These are phyloP conservation scores for Dactylonectria macrodidyma DNA, from an alignment of 2,329 filamentous ascomycete species.

Conservation along the genomic window DNA sequence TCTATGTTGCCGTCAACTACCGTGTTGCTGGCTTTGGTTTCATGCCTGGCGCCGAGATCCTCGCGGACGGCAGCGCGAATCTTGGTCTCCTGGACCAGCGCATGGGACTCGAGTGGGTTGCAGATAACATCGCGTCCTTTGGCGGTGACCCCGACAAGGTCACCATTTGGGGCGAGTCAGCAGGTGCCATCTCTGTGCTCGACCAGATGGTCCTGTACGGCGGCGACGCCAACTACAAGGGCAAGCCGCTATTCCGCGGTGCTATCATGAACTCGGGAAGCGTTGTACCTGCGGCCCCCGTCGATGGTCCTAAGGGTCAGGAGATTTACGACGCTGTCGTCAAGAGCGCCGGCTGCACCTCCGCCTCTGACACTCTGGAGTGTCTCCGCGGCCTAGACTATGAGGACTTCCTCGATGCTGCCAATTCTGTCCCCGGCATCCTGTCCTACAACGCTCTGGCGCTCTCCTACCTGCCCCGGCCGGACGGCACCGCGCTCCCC, in stretches of 20 bases:
- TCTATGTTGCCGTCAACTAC: conserved; percentile 86
- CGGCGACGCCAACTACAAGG: conserved; percentile 82
- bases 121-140: conserved; percentile 83
- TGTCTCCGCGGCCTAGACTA: conserved; percentile 77
- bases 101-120: conserved; percentile 81
- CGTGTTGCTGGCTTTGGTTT: conserved; percentile 83
- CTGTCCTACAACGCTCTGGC: conserved; percentile 78
- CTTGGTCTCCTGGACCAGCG: conserved; percentile 81
- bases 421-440: conserved; percentile 78
- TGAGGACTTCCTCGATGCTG: conserved; percentile 73
- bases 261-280: conserved; percentile 85
- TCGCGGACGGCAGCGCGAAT: conserved; percentile 78
- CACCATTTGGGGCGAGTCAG: conserved; percentile 84
- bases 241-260: conserved; percentile 80
- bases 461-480: conserved; percentile 81
- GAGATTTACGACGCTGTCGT: conserved; percentile 75
- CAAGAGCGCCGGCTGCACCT: conserved; percentile 72
- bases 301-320: conserved; percentile 78
- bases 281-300: conserved; percentile 71
- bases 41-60: conserved; percentile 77
- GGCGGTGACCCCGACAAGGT: conserved; percentile 85
- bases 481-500: conserved; percentile 75
- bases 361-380: conserved; percentile 69
- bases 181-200: conserved; percentile 80
- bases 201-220: conserved; percentile 83